Conservation (phyloP, 768 basidiomycete species). For the Pleurotus cornucopiae region DNA sequence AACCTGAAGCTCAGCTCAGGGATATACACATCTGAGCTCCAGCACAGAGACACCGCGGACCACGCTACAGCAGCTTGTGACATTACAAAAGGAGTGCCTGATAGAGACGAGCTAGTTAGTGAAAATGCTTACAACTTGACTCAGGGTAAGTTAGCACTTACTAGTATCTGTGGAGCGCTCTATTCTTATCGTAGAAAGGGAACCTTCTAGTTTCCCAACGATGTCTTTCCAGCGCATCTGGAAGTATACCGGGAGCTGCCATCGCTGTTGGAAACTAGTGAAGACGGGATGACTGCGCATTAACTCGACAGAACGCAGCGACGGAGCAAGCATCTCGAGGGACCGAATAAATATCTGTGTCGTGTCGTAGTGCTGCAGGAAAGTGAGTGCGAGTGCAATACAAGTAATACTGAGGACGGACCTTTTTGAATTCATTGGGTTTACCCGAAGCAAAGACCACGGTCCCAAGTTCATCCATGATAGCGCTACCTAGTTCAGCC, state of each 20-base stretch:
- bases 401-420: constrained; percentile 25
- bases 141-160: background rate
- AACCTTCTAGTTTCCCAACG: constrained; percentile 69
- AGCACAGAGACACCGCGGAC: constrained; percentile 73
- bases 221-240: constrained; percentile 98
- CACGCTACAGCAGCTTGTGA: constrained; percentile 66
- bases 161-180: constrained; percentile 17
- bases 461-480: constrained; percentile 81
- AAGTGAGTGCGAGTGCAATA: constrained; percentile 2
- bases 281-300: constrained; percentile 76
- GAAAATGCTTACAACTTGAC: background rate
- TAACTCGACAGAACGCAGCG: constrained; percentile 57
- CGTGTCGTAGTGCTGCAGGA: constrained; percentile 72
- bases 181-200: constrained; percentile 40
- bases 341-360: constrained; percentile 79
- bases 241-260: constrained; percentile 97
- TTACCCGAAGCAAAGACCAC: constrained; percentile 89
- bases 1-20: constrained; percentile 80
- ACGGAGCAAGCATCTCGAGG: constrained; percentile 80
- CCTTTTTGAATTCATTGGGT: constrained; percentile 87
- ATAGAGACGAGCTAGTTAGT: background rate
- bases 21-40: constrained; percentile 84
- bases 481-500: constrained; percentile 75
- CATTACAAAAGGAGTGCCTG: constrained; percentile 41
- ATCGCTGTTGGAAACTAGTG: constrained; percentile 71